phyloP scores from a whole-genome alignment of 2,329 filamentous ascomycete species.

The Fusarium sp. region DNA sequence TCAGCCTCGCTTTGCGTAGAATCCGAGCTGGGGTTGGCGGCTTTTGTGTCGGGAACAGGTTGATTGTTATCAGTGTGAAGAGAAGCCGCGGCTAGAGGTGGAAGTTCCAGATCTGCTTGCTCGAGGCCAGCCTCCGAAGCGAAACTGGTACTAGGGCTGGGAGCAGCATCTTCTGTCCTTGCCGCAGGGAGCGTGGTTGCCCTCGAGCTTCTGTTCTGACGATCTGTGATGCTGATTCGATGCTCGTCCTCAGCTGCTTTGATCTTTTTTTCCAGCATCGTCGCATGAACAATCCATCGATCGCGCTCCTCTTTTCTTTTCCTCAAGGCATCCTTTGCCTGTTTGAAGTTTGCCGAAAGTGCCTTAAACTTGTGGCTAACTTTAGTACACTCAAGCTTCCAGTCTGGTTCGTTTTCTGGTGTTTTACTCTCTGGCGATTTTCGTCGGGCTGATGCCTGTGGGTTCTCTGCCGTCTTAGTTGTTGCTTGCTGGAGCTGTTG shows the following conservation, averaged over 20 bases:
- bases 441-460: neutral
- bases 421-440: neutral
- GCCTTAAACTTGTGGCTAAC: constrained; percentile 53
- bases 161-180: constrained; percentile 9
- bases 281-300: constrained; percentile 57
- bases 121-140: constrained; percentile 38
- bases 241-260: constrained; percentile 53
- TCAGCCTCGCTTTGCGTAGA: constrained; percentile 45
- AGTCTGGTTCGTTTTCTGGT: constrained; percentile 29
- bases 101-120: constrained; percentile 42
- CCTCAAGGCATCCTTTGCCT: constrained; percentile 50
- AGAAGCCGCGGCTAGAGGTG: constrained; percentile 39
- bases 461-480: neutral
- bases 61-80: constrained; percentile 9
- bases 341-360: constrained; percentile 54
- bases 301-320: constrained; percentile 55
- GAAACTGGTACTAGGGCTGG: constrained; percentile 33
- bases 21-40: constrained; percentile 35
- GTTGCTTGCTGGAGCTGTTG: constrained; percentile 20
- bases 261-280: constrained; percentile 55
- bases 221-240: constrained; percentile 44
- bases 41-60: neutral
- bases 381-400: constrained; percentile 48
- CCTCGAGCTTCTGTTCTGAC: constrained; percentile 16
- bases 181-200: constrained; percentile 8